phyloP scores from a whole-genome alignment of 768 basidiomycete species.

The Tricholoma bakamatsutake region DNA sequence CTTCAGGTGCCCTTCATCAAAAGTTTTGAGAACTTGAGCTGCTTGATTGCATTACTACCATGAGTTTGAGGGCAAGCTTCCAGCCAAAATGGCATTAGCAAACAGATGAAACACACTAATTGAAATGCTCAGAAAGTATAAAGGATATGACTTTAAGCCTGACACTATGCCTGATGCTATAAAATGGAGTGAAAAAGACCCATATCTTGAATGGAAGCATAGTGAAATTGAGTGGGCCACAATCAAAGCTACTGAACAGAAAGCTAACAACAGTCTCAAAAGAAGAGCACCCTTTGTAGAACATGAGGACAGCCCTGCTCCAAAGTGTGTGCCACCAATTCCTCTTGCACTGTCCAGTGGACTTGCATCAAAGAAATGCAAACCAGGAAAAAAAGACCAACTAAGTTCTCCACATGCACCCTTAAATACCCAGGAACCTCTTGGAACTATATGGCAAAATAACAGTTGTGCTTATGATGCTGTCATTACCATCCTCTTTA shows the following conservation, averaged over 20 bases:
- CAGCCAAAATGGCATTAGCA: constrained; percentile 3
- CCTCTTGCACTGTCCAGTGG: background rate
- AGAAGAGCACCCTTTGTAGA: background rate
- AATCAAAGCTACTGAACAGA: background rate
- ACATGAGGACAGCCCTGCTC: background rate
- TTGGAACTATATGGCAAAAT: constrained; percentile 17
- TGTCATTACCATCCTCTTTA: constrained; percentile 11
- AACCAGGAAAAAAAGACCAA: background rate
- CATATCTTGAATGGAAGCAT: background rate
- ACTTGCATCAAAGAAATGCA: too few relatives aligned
- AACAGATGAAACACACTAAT: constrained; percentile 9
- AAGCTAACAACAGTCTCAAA: background rate
- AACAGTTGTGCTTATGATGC: constrained; percentile 21
- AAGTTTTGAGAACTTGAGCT: constrained; percentile 31
- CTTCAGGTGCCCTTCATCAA: constrained; percentile 19
- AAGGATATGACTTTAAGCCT: constrained; percentile 11
- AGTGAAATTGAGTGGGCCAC: background rate
- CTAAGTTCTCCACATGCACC: background rate
- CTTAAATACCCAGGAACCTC: background rate
- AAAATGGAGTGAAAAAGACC: constrained; percentile 6
- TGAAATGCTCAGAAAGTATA: constrained; percentile 1
- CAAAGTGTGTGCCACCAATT: background rate
- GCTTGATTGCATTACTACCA: constrained; percentile 26
- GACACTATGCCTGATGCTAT: constrained; percentile 1
- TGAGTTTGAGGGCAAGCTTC: constrained; percentile 19